Conservation (phyloP, 2,329 filamentous ascomycete genomes). For the Leptodontidium sp. region DNA sequence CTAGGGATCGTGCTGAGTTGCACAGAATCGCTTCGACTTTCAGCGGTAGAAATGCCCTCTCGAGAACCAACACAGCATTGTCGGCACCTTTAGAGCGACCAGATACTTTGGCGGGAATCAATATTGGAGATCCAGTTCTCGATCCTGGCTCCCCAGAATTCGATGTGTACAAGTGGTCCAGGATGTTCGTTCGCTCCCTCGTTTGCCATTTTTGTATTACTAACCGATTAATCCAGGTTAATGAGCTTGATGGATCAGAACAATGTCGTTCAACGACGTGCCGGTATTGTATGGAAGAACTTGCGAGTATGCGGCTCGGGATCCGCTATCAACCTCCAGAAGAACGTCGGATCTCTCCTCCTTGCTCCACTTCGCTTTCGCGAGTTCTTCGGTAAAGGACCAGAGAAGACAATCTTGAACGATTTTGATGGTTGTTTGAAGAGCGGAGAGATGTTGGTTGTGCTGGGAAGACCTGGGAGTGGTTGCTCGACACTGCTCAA, state of each 20-base stretch:
- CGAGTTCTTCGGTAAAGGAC: slow-evolving; percentile 61
- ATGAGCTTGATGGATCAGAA: slow-evolving; percentile 60
- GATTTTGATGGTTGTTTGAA: slow-evolving; percentile 70
- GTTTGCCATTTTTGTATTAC: neutral
- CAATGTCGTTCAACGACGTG: slow-evolving; percentile 59
- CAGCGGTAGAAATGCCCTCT: slow-evolving; percentile 26
- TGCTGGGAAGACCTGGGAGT: slow-evolving; percentile 71
- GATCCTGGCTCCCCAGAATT: slow-evolving; percentile 56
- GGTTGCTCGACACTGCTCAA: slow-evolving; percentile 73
- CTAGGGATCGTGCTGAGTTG: slow-evolving; percentile 42
- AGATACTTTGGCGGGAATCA: slow-evolving; percentile 49
- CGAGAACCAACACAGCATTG: slow-evolving; percentile 29
- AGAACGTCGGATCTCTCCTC: slow-evolving; percentile 68
- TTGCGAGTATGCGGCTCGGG: slow-evolving; percentile 73
- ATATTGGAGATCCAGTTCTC: slow-evolving; percentile 56
- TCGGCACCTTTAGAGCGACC: slow-evolving; percentile 30
- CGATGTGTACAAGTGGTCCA: slow-evolving; percentile 40
- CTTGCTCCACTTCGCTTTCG: slow-evolving; percentile 64
- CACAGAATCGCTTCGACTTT: slow-evolving; percentile 42
- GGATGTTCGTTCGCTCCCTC: slow-evolving; percentile 33
- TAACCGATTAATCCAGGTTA: slow-evolving; percentile 33
- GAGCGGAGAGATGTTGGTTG: slow-evolving; percentile 72
- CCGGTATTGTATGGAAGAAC: slow-evolving; percentile 70
- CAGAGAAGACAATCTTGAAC: slow-evolving; percentile 66
- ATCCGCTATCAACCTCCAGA: slow-evolving; percentile 71